Conservation (phyloP, 2,329 filamentous ascomycete species). For the Nemania abortiva region DNA sequence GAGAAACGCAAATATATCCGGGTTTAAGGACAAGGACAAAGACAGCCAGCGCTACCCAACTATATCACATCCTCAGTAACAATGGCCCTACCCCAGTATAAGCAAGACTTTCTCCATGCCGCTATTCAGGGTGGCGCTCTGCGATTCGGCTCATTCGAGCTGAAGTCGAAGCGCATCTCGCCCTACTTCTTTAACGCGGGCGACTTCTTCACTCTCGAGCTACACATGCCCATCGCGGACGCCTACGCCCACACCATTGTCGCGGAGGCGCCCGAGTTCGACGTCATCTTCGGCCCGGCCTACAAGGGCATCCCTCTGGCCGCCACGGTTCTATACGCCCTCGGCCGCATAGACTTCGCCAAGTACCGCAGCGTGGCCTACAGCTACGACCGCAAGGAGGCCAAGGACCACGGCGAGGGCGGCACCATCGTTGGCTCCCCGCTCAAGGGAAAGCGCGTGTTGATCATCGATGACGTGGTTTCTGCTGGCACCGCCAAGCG, state of each 20-base stretch:
- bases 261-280: slow-evolving; percentile 68
- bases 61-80: slow-evolving; percentile 9
- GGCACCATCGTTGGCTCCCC: slow-evolving; percentile 91
- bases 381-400: slow-evolving; percentile 95
- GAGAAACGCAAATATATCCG: background rate
- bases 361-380: slow-evolving; percentile 81
- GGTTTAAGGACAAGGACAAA: background rate
- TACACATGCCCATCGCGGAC: slow-evolving; percentile 80
- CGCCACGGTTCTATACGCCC: slow-evolving; percentile 79
- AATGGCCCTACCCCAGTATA: slow-evolving; percentile 72
- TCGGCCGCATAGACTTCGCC: slow-evolving; percentile 74
- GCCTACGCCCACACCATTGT: slow-evolving; percentile 80
- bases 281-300: slow-evolving; percentile 91
- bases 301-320: slow-evolving; percentile 98
- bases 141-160: slow-evolving; percentile 84
- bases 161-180: slow-evolving; percentile 92
- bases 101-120: slow-evolving; percentile 77
- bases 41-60: background rate
- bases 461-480: slow-evolving; percentile 97
- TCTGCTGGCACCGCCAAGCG: slow-evolving; percentile 94
- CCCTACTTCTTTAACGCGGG: slow-evolving; percentile 99
- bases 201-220: slow-evolving; percentile 83
- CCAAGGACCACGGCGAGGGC: slow-evolving; percentile 95
- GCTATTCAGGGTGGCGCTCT: slow-evolving; percentile 77
- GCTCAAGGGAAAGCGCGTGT: slow-evolving; percentile 84